Evolutionary conservation across 805 yeast species (phyloP), one percentile per base, ranked within the genome.

Genomic region (Kuraishia capsulata): DNA sequence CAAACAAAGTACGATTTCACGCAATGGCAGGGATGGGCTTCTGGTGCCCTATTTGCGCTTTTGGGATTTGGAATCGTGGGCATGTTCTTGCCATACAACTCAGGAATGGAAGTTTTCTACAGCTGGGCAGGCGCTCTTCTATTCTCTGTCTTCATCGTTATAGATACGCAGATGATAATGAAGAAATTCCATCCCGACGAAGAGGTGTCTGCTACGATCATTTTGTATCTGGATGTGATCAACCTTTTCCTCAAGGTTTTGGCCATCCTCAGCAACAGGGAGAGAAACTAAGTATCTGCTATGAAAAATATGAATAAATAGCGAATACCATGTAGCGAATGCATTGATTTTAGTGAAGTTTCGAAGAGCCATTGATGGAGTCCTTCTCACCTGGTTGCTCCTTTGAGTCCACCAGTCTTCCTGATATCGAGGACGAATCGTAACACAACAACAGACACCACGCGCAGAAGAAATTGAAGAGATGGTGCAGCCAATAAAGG

Each of bases 151-250:
- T 86, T 81, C 53, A 70, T 88, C 42, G 59, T 87, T 37, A 74
- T 85, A 34, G 96, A 87, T 56, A 87, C 95, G 17, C 95, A 87
- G 58, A 56, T 76, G 48, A 74, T 87, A 40, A 71, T 87, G 76
- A 77, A 81, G 52, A 77, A 75, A 40, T 76, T 68, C 48, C 81
- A 79, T 50, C 78, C 87, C 32, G 96, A 87, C 48, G 95, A 88
- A 48, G 95, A 85, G 51, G 71, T 87, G n/a, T 71, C 76, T 30
- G 90, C 94, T 37, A 76, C 90, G 13, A 76, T 88, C 53, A 63
- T 75, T 47, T 68, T 88, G 44, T 87, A 88, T 56, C 69, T 87
- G 65, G 96, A 87, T 55, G 73, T 86, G 35, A 66, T 88, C 59
- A 87, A 87, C 60, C 67, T 87, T 60, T 88, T 87, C 64, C 56